These are phyloP conservation scores for Streptanthus diversifolius DNA, from an alignment of 345 rosid genomes.

Conservation along the genomic window DNA sequence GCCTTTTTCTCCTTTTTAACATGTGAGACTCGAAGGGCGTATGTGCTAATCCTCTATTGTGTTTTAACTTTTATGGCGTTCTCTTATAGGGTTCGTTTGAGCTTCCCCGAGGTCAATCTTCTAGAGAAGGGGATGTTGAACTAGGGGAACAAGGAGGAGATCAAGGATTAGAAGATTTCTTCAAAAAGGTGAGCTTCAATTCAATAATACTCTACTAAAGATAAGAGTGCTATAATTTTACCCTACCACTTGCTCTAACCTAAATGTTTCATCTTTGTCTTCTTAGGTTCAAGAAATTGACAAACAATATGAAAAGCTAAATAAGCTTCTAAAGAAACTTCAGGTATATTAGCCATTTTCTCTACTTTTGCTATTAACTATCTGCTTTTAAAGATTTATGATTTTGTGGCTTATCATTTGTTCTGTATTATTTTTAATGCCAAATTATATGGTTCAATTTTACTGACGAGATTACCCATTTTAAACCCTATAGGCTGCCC, in stretches of 20 bases:
- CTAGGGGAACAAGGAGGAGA: conserved; percentile 57
- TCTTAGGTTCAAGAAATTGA: conserved; percentile 89
- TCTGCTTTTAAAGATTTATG: not conserved
- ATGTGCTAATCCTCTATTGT: not conserved
- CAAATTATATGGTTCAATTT: not conserved
- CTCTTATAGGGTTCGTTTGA: conserved; percentile 72
- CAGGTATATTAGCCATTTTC: conserved; percentile 47
- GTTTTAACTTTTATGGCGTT: not conserved
- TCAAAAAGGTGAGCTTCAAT: conserved; percentile 61
- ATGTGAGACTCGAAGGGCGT: not conserved
- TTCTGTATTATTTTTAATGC: not conserved
- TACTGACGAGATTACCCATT: not conserved
- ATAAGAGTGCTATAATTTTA: not conserved
- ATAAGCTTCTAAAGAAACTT: conserved; percentile 75
- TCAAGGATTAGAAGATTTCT: conserved; percentile 76
- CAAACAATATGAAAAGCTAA: conserved; percentile 72
- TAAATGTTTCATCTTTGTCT: conserved; percentile 19
- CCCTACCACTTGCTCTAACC: not conserved
- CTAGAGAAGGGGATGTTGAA: conserved; percentile 65
- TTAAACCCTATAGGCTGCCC: conserved; percentile 61
- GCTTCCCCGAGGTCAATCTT: conserved; percentile 65
- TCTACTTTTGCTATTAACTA: not conserved
- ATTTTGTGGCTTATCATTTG: conserved; percentile 4
- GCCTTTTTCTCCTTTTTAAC: not conserved
- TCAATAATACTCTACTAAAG: not conserved